These are phyloP conservation scores for Lineolata rhizophorae DNA, from an alignment of 495 filamentous ascomycete genomes.

Conservation along the genomic window DNA sequence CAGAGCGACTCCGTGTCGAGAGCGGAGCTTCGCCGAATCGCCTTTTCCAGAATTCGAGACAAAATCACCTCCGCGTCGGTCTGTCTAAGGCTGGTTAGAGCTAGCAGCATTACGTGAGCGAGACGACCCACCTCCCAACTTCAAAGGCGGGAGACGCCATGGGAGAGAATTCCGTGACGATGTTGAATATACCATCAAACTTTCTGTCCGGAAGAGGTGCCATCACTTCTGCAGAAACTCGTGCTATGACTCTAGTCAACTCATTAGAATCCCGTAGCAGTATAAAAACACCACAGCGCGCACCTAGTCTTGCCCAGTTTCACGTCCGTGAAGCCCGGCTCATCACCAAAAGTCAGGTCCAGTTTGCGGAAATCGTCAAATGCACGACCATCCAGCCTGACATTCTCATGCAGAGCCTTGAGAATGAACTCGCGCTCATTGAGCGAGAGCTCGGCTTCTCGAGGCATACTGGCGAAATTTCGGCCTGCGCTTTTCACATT, in stretches of 20 bases:
- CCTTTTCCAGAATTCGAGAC: constrained; percentile 73
- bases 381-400: constrained; percentile 63
- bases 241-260: constrained; percentile 55
- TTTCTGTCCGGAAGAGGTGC: constrained; percentile 70
- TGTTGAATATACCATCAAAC: constrained; percentile 85
- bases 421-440: constrained; percentile 22
- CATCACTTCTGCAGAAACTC: constrained; percentile 71
- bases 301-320: constrained; percentile 80
- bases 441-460: constrained; percentile 39
- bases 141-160: constrained; percentile 87
- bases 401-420: constrained; percentile 33
- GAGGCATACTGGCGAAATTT: constrained; percentile 45
- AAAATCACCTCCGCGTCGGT: constrained; percentile 44
- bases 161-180: constrained; percentile 72
- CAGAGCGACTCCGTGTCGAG: constrained; percentile 91
- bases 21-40: constrained; percentile 74
- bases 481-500: too few relatives aligned
- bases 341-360: constrained; percentile 62
- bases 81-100: constrained; percentile 5
- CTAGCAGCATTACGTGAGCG: constrained; percentile 1
- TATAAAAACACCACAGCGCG: constrained; percentile 1
- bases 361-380: constrained; percentile 59
- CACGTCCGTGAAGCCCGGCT: constrained; percentile 81
- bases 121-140: constrained; percentile 39
- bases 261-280: constrained; percentile 6